Evolutionary conservation across 202 grass and related monocot genomes (phyloP).

Genomic region (Bolboschoenoplectus hybrid): DNA sequence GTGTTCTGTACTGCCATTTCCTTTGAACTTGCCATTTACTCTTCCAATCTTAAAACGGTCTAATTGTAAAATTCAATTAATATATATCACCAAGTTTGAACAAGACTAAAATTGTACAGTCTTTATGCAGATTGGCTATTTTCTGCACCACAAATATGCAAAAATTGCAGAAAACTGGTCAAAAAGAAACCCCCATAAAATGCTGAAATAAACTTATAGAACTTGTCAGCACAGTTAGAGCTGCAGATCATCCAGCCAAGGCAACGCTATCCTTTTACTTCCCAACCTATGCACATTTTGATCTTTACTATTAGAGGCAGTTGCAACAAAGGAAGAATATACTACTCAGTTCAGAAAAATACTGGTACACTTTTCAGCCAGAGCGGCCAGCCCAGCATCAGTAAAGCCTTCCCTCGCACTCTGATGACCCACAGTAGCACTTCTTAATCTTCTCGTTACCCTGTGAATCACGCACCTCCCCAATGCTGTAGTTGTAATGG

Average conservation of each 20-base stretch:
- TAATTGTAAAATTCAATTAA: neutral
- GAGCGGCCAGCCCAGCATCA: constrained; percentile 29
- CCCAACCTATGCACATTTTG: neutral
- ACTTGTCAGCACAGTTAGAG: neutral
- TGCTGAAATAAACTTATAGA: neutral
- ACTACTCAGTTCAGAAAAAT: neutral
- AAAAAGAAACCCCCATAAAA: neutral
- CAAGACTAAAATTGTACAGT: neutral
- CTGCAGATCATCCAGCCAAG: neutral
- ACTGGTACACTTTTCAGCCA: neutral
- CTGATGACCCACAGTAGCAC: constrained; percentile 72
- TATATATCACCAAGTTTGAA: neutral
- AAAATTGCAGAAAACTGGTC: neutral
- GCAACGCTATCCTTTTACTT: neutral
- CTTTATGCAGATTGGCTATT: neutral
- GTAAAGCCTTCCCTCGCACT: constrained; percentile 85
- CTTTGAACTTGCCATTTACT: neutral
- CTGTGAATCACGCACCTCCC: constrained; percentile 48
- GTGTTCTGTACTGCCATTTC: neutral
- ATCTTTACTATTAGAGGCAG: neutral
- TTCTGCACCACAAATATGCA: neutral
- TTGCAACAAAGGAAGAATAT: neutral
- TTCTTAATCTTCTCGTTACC: constrained; percentile 61
- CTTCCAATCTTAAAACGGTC: neutral
- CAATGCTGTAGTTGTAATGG: constrained; percentile 70